These are phyloP conservation scores for Russula sp. DNA, from an alignment of 768 basidiomycete species.

Conservation along the genomic window DNA sequence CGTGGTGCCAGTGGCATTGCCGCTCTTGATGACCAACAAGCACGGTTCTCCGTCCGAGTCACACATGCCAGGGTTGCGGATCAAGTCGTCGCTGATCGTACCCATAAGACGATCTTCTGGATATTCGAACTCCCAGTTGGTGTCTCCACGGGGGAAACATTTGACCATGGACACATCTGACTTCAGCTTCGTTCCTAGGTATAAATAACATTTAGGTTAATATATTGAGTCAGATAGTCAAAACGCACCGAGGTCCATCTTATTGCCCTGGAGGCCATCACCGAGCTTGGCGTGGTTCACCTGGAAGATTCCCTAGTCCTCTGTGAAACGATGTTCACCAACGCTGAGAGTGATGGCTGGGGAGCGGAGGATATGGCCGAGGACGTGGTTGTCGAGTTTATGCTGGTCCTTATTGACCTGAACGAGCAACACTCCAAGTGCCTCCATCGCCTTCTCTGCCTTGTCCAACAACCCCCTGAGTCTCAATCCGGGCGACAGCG, in stretches of 20 bases:
- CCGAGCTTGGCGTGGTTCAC: constrained; percentile 25
- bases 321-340: constrained; percentile 26
- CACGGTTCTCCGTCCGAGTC: constrained; percentile 28
- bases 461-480: too few species aligned
- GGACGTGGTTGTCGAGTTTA: constrained; percentile 20
- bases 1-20: constrained; percentile 31
- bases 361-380: constrained; percentile 25
- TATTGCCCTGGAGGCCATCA: constrained; percentile 30
- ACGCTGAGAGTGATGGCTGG: constrained; percentile 23
- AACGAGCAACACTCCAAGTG: constrained; percentile 24
- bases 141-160: constrained; percentile 22
- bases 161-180: constrained; percentile 24
- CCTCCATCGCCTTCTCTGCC: constrained; percentile 21
- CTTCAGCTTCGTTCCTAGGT: constrained; percentile 22
- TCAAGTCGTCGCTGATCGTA: constrained; percentile 29
- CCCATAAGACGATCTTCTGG: constrained; percentile 29
- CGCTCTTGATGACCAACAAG: constrained; percentile 33
- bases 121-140: constrained; percentile 26
- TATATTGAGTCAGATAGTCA: constrained; percentile 24
- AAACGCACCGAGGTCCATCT: constrained; percentile 31
- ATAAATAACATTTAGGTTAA: constrained; percentile 21
- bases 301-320: constrained; percentile 28
- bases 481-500: too few species aligned
- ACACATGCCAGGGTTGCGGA: constrained; percentile 27
- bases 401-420: constrained; percentile 23